Base-by-base conservation (phyloP, 2,329 filamentous ascomycete genomes). In the Curvularia lunata region DNA sequence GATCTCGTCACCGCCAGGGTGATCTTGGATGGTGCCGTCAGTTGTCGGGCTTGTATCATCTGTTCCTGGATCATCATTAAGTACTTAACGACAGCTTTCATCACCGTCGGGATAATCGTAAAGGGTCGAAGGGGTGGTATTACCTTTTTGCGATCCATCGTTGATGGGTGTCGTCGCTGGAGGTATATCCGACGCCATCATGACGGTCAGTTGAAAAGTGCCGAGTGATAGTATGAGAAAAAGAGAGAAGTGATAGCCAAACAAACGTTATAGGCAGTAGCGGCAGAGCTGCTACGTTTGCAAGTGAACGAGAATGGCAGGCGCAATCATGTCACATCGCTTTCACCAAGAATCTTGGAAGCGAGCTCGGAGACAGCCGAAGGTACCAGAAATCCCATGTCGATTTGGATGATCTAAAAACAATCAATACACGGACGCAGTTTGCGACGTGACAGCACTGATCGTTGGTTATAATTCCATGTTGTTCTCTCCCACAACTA, bases 1-100 rank as follows among this genome's bases (percentile, higher is more conserved):
- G 16, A 75, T 74, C 7, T 51, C 41, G 9, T 55, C 65, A 12
- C 65, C 73, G 48, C 74, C 64, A 19, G 71, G 69, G 56, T 72
- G 69, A 27, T 74, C 72, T 18, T 45, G 16, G 9, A 40, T 27
- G 23, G 38, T 25, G 38, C 3, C 4, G 13, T 37, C 27, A 16
- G 27, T 18, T n/a, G 6, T 19, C 30, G 40, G n/a, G 10, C 16
- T 23, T 18, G 38, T 10, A 38, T 16, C 23, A n/a, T 13, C 41
- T 30, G 10, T 38, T 34, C 19, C 34, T 9, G 38, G 18, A 30
- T 28, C 23, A 34, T 16, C 40, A 19, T 30, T 32, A 10, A 40
- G 23, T 21, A 23, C 5, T n/a, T 27, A 8, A 16, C 45, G n/a
- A 28, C 10, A 19, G 38, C 9, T 10, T 8, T 37, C 4, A 21